Conservation (phyloP, 2,329 filamentous ascomycete species). For the Pyricularia pennisetigena region DNA sequence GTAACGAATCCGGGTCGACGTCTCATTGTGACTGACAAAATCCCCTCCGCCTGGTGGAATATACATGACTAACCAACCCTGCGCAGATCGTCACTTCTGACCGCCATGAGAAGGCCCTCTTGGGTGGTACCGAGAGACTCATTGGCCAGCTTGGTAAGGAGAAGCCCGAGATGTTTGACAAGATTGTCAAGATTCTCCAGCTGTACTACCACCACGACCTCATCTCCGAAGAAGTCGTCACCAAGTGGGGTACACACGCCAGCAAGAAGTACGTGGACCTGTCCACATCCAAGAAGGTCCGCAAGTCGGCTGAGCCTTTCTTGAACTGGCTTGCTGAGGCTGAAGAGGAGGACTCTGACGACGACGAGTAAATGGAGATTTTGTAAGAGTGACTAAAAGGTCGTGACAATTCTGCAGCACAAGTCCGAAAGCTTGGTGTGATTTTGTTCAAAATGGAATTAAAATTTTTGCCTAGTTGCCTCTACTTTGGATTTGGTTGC, state of each 20-base stretch:
- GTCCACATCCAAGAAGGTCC: conserved; percentile 83
- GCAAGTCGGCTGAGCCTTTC: conserved; percentile 90
- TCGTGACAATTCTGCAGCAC: background rate
- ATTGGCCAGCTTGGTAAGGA: conserved; percentile 63
- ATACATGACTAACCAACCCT: conserved; percentile 18
- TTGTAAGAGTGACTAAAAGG: background rate
- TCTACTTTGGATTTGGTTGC: background rate
- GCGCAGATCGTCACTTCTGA: conserved; percentile 72
- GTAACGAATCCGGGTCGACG: background rate
- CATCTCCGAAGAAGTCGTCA: conserved; percentile 77
- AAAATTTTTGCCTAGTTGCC: background rate
- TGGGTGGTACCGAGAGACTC: conserved; percentile 91
- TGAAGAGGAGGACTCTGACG: conserved; percentile 54
- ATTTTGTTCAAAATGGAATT: background rate
- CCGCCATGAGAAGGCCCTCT: conserved; percentile 87
- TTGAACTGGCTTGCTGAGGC: conserved; percentile 88
- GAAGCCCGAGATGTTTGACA: conserved; percentile 63
- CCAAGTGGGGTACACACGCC: conserved; percentile 86
- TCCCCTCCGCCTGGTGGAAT: no score
- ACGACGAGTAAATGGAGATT: conserved; percentile 16
- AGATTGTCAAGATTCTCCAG: conserved; percentile 80
- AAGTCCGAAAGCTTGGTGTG: background rate
- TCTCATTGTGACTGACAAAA: background rate
- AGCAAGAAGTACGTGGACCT: conserved; percentile 98
- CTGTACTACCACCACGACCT: conserved; percentile 88